Conservation (phyloP, 352 stramenopile genomes). For the Aphanomyces invadans region DNA sequence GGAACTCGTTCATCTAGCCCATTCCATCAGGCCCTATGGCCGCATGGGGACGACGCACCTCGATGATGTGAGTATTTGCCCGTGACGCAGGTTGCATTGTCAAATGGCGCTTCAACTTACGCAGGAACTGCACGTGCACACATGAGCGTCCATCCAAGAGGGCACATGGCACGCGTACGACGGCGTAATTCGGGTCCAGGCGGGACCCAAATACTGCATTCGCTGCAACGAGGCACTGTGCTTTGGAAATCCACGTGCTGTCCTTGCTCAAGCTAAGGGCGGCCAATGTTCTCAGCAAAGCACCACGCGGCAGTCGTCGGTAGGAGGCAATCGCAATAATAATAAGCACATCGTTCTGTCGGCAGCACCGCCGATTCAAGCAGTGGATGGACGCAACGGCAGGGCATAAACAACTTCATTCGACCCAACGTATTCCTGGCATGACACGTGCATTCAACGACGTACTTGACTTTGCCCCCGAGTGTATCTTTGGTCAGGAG, state of each 20-base stretch:
- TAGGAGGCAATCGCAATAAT: no score
- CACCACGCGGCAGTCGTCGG: no score
- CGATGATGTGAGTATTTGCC: constrained; percentile 27
- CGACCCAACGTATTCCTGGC: no score
- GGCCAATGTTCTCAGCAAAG: no score
- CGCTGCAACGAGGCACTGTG: constrained; percentile 37
- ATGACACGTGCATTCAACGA: background rate
- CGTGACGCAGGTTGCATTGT: constrained; percentile 26
- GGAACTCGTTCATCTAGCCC: constrained; percentile 33
- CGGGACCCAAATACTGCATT: constrained; percentile 44
- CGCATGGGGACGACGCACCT: constrained; percentile 20
- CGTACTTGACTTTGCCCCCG: constrained; percentile 25
- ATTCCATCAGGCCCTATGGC: background rate
- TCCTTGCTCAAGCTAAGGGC: constrained; percentile 19
- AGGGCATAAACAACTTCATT: no score
- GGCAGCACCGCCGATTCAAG: no score
- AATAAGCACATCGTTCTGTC: no score
- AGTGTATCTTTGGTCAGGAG: constrained; percentile 25
- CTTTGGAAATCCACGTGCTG: constrained; percentile 43
- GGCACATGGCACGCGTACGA: constrained; percentile 31
- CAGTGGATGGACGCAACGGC: no score
- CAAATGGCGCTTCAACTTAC: constrained; percentile 38
- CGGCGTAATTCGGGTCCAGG: constrained; percentile 36
- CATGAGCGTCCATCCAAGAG: background rate
- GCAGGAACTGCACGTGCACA: constrained; percentile 34